Base-by-base conservation (phyloP, 768 basidiomycete genomes). In the Tricholoma matsutake region DNA sequence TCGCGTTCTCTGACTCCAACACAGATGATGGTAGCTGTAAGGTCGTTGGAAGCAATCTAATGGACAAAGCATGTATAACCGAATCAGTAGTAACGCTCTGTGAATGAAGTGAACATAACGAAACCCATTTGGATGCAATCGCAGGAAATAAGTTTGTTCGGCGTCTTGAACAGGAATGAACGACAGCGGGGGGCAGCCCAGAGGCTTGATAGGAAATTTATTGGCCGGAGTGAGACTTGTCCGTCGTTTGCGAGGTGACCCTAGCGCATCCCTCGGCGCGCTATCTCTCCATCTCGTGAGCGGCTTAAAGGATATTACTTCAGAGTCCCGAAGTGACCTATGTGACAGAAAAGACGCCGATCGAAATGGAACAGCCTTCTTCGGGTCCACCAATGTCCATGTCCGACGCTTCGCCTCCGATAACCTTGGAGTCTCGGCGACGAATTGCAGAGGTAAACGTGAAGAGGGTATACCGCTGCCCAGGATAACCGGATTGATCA, bases 341-440 rank as follows among this genome's bases (percentile, higher is more conserved):
- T 28, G 34, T 35, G 25, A 43, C 57, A 49, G 63, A 51, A 67
- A 72, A 25, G 62, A 66, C 16, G 65, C 69, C 25, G 58, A 65
- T 60, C 58, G 70, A 67, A 72, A 71, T 34, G 66, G 71, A 61
- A 65, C 56, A 11, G 60, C 61, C 54, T 71, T 76, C 34, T 73
- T 72, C 37, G 78, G 75, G 58, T 79, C 75, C 10, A 76, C 69
- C 8, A 74, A 63, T 20, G 57, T 67, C 67, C 72, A 69, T 20
- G 59, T 51, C 29, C 64, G 61, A 54, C 47, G 58, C 57, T 61
- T 45, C 54, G 62, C 45, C 45, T 63, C 3, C 10, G 45, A 51
- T 54, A 58, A 56, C 35, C 57, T 58, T 58, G 66, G 18, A 49
- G 31, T 29, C 39, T 60, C 59, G 37, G 66, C 60, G 4, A 68